Evolutionary conservation across 768 basidiomycete species (phyloP), one percentile per base, ranked within the genome.

Genomic region (Fomitopsis serialis): DNA sequence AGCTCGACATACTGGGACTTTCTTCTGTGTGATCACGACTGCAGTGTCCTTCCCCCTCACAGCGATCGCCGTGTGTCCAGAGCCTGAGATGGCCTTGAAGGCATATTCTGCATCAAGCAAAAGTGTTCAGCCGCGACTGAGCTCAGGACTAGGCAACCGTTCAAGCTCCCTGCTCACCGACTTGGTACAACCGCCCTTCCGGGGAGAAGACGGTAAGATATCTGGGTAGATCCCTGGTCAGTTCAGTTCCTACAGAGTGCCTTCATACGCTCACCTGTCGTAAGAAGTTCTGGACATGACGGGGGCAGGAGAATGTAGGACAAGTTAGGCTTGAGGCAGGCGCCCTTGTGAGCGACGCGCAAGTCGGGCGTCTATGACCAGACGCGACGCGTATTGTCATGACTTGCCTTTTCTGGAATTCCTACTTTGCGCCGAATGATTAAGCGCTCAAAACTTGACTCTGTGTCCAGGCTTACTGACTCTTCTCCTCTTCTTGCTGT

Each of bases 31-130:
- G 62, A 99, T 94, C 40, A 98, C 89, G 8, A 98, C 94, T 4
- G 88, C 79, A 5, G 94, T 96, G 62, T 98, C 95, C 69, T 91
- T 91, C 17, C 97, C 97, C 63, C 96, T 77, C 43, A 98, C 89
- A 17, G 95, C 81, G 48, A 99, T 80, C 1, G 96, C 84, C 1
- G 97, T 98, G 65, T 98, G 92, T 1, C 94, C 96, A 1, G 94
- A 93, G 52, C 92, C 93, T 57, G 94, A 92, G 69, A 98, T 98
- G 45, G 97, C 97, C 72, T 98, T 99, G 86, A 98, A 98, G 24
- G 97, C 96, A 78, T 98, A 98, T 75, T 98, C 95, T 98, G 47
- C 8, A 46, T 45, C 35, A 37, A 22, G 36, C 19, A n/a, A 35
- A 24, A 45, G 15, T 45, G n/a, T 19, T n/a, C 24, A 32, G 27